Evolutionary conservation across 352 stramenopile species (phyloP), one percentile per base, ranked within the genome.

Genomic region (Phytophthora nicotianae): DNA sequence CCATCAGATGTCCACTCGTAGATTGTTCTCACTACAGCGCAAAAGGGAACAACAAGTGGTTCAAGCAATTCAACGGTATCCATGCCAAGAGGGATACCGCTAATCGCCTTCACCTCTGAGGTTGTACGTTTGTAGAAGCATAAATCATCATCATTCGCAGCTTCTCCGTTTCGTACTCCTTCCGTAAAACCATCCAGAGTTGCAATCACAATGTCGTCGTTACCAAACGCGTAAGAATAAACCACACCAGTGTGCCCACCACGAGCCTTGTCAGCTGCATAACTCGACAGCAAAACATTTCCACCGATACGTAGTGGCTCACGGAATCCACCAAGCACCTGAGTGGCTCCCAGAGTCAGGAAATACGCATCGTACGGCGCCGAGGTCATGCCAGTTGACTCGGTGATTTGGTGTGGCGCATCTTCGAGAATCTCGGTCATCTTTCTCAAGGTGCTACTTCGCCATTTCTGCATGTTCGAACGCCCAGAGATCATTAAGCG

Each of bases 311-410:
- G 69, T 52, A 86, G 51, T 0, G 46, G 26, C 26, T 88, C 79
- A 23, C 58, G 62, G 41, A 85, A 81, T 14, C 77, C 77, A 26
- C 79, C 77, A 33, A 88, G 72, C 11, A 88, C 60, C 8, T 77
- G 72, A 19, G 73, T 64, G 14, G 64, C 62, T 11, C 79, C 79
- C 27, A 88, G 23, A 5, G 62, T 65, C 23, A 77, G 57, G 7
- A 68, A 82, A 58, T 83, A 88, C 6, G 42, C 38, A 29, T 74
- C 41, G 20, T 24, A 26, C 6, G 23, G 19, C 0, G 24, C 10
- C 11, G 24, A 43, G n/a, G 49, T 42, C 14, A 62, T 26, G 17
- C 35, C 46, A 9, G 29, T 43, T 4, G 23, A 26, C 13, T 43
- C 24, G 20, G 58, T 46, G 26, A 84, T 47, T 17, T 72, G 62